These are phyloP conservation scores for Coemansia sp. DNA, from an alignment of 192 early-diverging fungal species.

Conservation along the genomic window DNA sequence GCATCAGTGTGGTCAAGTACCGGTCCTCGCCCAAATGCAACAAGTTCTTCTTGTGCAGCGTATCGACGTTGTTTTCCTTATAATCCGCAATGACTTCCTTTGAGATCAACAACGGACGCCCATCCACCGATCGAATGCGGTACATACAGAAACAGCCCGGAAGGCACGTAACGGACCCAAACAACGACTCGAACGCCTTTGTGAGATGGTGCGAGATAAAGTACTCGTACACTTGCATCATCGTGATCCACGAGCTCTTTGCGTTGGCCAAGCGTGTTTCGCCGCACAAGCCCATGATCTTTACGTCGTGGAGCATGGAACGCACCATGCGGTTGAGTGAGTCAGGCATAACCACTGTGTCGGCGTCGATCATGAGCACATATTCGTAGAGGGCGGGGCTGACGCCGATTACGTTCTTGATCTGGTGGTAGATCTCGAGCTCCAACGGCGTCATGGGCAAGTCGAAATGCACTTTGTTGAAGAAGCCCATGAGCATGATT, in stretches of 20 bases:
- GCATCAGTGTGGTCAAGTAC: conserved; percentile 88
- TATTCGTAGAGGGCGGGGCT: conserved; percentile 94
- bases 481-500: conserved; percentile 94
- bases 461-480: conserved; percentile 94
- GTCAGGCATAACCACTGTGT: conserved; percentile 89
- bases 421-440: conserved; percentile 96
- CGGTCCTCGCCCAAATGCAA: conserved; percentile 97
- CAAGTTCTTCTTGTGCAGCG: conserved; percentile 97
- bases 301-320: conserved; percentile 83
- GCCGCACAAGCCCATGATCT: conserved; percentile 92
- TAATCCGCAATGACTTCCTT: conserved; percentile 87
- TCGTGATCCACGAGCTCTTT: conserved; percentile 88
- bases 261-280: conserved; percentile 92
- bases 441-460: conserved; percentile 91
- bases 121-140: conserved; percentile 83
- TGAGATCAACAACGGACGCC: conserved; percentile 81
- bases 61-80: conserved; percentile 89
- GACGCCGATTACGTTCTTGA: conserved; percentile 97
- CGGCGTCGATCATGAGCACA: conserved; percentile 95
- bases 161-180: conserved; percentile 94
- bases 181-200: conserved; percentile 95
- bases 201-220: conserved; percentile 94
- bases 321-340: conserved; percentile 93
- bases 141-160: conserved; percentile 99
- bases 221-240: conserved; percentile 99